Evolutionary conservation across 2,329 filamentous ascomycete genomes (phyloP), one percentile per base, ranked within the genome.

Genomic region (Aspergillus aculeatus): DNA sequence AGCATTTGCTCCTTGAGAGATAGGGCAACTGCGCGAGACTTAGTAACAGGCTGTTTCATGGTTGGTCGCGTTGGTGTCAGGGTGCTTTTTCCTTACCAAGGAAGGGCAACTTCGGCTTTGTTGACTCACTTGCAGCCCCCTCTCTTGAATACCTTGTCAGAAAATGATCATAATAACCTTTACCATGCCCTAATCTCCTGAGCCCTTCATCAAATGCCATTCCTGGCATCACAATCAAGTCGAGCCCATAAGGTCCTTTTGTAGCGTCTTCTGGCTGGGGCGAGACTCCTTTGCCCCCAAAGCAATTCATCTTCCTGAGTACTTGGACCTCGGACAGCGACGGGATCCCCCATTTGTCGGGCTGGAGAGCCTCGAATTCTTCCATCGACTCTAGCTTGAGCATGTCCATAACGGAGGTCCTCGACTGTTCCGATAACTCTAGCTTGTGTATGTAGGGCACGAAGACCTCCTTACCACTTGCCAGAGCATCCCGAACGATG

Each of bases 91-190:
- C 70, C 81, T 78, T 77, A 88, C 85, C 83, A 68, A 87, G 82
- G 78, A 83, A 82, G 67, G 84, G 84, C 78, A 83, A 84, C 65
- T 74, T 75, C 52, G 68, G 61, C 64, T 65, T 69, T 58, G 64
- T 65, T 69, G 69, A 66, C 64, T 62, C 68, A 65, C 62, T 69
- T 64, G 62, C 69, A 50, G 68, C 67, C 68, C 75, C 75, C 74
- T 69, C 70, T 65, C 76, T 75, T 75, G 83, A 74, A 83, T 93
- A 96, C 67, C 89, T 86, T 70, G 89, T 86, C 72, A 99, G 79
- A 76, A 96, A 99, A 75, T 88, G 90, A 79, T 99, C 95, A 81
- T 99, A 99, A 79, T 96, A 99, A 32, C 95, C 95, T 76, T 92
- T 96, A 58, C 95, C 95, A 76, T 99, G 95, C 47, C 95, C 95